phyloP scores from a whole-genome alignment of 208 protist genomes.

The Naegleria gruberi region DNA sequence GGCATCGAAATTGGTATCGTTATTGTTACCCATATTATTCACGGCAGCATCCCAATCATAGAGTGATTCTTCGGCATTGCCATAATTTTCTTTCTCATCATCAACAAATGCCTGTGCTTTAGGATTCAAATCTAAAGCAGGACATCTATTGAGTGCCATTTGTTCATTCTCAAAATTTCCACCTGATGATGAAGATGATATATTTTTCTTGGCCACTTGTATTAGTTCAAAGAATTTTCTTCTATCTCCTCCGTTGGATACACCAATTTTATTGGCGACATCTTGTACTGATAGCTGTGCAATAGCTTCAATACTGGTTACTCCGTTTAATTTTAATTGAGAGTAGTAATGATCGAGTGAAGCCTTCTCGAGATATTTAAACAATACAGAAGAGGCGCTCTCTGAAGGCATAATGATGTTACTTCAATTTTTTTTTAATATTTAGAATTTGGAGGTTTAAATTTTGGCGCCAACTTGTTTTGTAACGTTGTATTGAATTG shows the following conservation, averaged over 20 bases:
- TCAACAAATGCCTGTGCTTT: not conserved
- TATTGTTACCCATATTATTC: not conserved
- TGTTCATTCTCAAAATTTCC: not conserved
- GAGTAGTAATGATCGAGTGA: not conserved
- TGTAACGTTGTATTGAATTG: no score
- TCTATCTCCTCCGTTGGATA: not conserved
- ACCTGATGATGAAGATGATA: no score
- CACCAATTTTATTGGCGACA: not conserved
- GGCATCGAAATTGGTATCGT: not conserved
- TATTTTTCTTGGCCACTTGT: not conserved
- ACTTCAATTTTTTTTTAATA: no score
- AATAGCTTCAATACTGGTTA: not conserved
- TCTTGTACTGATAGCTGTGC: not conserved
- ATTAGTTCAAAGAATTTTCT: conserved; percentile 20
- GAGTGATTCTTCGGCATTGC: not conserved
- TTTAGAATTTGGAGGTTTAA: no score
- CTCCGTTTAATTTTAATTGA: not conserved
- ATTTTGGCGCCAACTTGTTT: no score
- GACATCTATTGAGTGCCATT: not conserved
- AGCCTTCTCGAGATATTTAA: not conserved
- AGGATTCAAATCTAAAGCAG: not conserved
- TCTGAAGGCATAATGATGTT: no score
- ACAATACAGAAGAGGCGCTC: not conserved
- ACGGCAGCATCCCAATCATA: conserved; percentile 11
- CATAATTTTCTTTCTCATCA: conserved; percentile 6